Evolutionary conservation across 441 rosid genomes (phyloP), one percentile per base, ranked within the genome.

Genomic region (Corymbia calophylla): DNA sequence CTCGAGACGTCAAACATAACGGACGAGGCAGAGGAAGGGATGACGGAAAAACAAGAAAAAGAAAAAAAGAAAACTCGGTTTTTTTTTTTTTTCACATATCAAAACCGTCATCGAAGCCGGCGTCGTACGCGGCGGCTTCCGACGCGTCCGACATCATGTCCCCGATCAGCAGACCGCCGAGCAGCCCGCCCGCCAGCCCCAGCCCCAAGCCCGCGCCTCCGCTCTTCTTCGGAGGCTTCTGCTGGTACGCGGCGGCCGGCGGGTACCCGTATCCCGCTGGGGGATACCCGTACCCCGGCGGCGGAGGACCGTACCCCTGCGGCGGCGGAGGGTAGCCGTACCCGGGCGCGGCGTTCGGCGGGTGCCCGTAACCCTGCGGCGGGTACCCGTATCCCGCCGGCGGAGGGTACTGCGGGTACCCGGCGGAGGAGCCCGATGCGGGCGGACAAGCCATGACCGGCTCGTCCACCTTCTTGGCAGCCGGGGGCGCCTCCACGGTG

Each of bases 361-460:
- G 25, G 39, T 68, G 1, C 0, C 47, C 27, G 3, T 68, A 5
- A 32, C 47, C 6, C 5, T 0, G 1, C 3, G 29, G 3, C 29
- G 0, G 3, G 25, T 12, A 6, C 44, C 44, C 44, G 44, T 39
- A 39, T 4, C 44, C 66, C 66, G 53, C 60, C 17, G 86, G 89
- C 16, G 53, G 56, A 10, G 68, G 10, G 48, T 88, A 77, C 25
- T 4, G 44, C 44, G 44, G 44, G 44, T 39, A 39, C 44, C 44
- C 44, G 44, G 44, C 44, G 44, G 44, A 39, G 44, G 51, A 39
- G 86, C 86, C 27, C 19, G 89, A 77, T 29, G 80, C 18, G 19
- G 89, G 29, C 25, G 31, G 87, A 27, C 62, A 89, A 8, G 90
- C 90, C 87, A 39, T 89, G 87, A 66, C 29, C 14, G 62, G 85